A percentile compares a stretch with the other conserved stretches of the same genome.
phyloP scores from a whole-genome alignment of 805 yeast genomes.

The Spencermartinsiella europaea region DNA sequence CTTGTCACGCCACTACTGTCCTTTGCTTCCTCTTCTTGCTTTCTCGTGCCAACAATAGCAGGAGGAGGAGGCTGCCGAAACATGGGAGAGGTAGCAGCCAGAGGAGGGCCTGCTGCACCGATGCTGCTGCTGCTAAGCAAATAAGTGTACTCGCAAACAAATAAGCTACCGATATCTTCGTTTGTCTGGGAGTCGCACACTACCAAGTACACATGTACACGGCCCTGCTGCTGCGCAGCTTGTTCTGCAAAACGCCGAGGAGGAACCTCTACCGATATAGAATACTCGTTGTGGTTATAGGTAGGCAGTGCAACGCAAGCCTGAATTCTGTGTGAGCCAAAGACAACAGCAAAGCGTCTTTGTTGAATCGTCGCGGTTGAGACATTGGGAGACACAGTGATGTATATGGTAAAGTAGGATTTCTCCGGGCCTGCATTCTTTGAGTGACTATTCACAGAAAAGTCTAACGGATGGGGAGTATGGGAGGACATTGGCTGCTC shows the following conservation, averaged over 20 bases:
- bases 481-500: not conserved
- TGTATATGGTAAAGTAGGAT: constrained; percentile 34
- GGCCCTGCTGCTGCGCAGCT: not conserved
- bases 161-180: constrained; percentile 9
- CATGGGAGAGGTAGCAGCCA: too few species aligned
- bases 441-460: constrained; percentile 12
- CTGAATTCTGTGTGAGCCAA: constrained; percentile 10
- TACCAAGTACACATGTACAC: constrained; percentile 12
- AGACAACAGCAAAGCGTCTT: constrained; percentile 8
- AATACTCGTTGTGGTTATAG: constrained; percentile 9
- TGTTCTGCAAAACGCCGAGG: constrained; percentile 6
- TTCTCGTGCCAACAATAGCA: too few species aligned
- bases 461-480: constrained; percentile 1
- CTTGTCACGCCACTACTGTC: too few species aligned
- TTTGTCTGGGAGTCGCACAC: constrained; percentile 7
- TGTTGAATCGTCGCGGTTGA: constrained; percentile 29
- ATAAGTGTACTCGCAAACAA: constrained; percentile 17
- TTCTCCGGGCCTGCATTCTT: constrained; percentile 10
- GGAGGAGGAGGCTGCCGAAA: too few species aligned
- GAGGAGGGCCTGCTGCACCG: too few species aligned
- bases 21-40: too few species aligned
- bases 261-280: constrained; percentile 14
- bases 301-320: constrained; percentile 42
- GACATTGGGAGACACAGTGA: constrained; percentile 55
- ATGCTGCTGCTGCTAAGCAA: too few species aligned